phyloP scores from a whole-genome alignment of 306 rosid genomes.

The Luffa aegyptiaca region DNA sequence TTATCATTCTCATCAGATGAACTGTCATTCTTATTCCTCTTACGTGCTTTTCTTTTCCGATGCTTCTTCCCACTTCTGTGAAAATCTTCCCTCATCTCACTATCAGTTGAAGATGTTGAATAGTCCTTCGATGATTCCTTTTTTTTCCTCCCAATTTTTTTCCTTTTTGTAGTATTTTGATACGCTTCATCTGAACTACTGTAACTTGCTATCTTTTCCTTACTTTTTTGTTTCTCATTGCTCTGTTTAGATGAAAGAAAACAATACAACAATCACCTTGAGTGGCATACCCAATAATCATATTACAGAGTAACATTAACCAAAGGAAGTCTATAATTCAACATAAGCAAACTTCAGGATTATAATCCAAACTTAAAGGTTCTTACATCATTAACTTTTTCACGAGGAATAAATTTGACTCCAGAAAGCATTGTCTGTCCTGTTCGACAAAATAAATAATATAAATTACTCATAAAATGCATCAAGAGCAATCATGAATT shows the following conservation, averaged over 20 bases:
- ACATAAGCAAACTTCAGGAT: neutral
- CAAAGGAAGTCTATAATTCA: neutral
- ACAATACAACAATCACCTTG: neutral
- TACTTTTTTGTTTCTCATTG: slow-evolving; percentile 23
- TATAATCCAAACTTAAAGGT: neutral
- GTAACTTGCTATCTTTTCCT: slow-evolving; percentile 31
- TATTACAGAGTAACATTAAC: neutral
- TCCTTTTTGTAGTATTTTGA: slow-evolving; percentile 31
- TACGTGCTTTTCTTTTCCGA: slow-evolving; percentile 23
- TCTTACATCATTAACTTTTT: slow-evolving; percentile 24
- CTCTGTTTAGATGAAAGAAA: slow-evolving; percentile 21
- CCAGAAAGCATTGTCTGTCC: slow-evolving; percentile 30
- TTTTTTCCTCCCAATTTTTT: slow-evolving; percentile 40
- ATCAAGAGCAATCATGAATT: neutral
- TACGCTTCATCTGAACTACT: slow-evolving; percentile 49
- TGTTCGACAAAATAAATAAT: neutral
- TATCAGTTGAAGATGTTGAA: slow-evolving; percentile 31
- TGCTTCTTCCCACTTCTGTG: slow-evolving; percentile 22
- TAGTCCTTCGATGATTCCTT: slow-evolving; percentile 60
- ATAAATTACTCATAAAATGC: neutral
- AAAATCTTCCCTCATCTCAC: slow-evolving; percentile 30
- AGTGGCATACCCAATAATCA: neutral
- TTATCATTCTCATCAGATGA: slow-evolving; percentile 20
- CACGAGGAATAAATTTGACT: slow-evolving; percentile 36
- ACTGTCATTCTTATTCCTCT: slow-evolving; percentile 19